Base-by-base conservation (phyloP, 805 yeast genomes). In the Yamadazyma olivae region DNA sequence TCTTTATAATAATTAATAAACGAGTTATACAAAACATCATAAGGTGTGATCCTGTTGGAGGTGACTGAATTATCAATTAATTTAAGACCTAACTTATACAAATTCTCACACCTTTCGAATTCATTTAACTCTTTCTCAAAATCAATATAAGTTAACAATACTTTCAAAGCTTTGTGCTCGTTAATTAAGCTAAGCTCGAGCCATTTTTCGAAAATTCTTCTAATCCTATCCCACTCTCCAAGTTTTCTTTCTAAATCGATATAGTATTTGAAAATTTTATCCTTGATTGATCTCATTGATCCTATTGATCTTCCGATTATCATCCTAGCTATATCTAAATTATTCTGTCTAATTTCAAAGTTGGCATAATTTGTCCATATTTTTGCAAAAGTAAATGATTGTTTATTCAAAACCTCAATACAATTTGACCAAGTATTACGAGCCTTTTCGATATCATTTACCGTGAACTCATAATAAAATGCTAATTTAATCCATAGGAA, bases 161-260 rank as follows among this genome's bases (percentile, higher is more conserved):
- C 43, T 3, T 74, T 49, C 82, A 97, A 80, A 0, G 75, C 66
- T 3, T 58, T 27, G 4, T 36, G 35, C 12, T 27, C 28, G n/a
- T 39, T 32, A 2, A 41, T 32, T 6, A 46, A 25, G 19, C 56
- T 44, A 9, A 51, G 20, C 44, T 77, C 81, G n/a, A 85, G 44
- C 61, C 74, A 75, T 50, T 77, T 80, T 44, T 81, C 85, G 53
- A 78, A 88, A 3, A 93, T 51, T 53, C 64, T 78, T 21, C 98
- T 63, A 6, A 83, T 89, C 23, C 96, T 61, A 41, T 83, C 95
- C 67, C 84, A 84, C 49, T 89, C 93, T 24, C 83, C 84, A 30
- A 90, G 55, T 35, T 68, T 62, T 25, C 64, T 64, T 53, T 91
- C 97, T 23, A 89, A 45, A 1, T 61, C 65, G 31, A 91, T 81